Evolutionary conservation across 257 asterid genomes (phyloP), one percentile per base, ranked within the genome.

Genomic region (Lavandula angustifolia): DNA sequence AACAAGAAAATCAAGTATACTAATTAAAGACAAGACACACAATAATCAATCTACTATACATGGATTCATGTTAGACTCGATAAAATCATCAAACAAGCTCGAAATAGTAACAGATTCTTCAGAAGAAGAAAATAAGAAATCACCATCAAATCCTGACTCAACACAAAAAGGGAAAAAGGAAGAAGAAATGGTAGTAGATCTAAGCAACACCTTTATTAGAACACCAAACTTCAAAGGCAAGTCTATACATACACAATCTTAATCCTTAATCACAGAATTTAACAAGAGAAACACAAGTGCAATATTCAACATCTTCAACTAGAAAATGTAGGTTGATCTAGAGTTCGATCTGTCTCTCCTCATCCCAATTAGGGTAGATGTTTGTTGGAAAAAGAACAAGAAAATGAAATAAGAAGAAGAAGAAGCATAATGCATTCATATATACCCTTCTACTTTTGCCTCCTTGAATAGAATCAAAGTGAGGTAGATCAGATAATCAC

Each of bases 111-210:
- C 18, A 34, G 18, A 1, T 22, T 12, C 29, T 29, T 66, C 64
- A 43, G 14, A 9, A 22, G 11, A 34, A 35, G 29, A 13, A 65
- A 13, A 40, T 27, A 40, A 16, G 60, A 55, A 6, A 27, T 6
- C 1, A 12, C 12, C 3, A 3, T 43, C 57, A 67, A 33, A 34
- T 9, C 9, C 4, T 13, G 47, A 54, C 46, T 46, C 43, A 56
- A 56, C 16, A 12, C 8, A 12, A 55, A 43, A 53, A 31, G 33
- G 4, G 4, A 32, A 34, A 56, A 18, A 9, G 11, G 3, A 31
- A 8, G 37, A 46, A 37, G 31, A 34, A 59, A 73, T 27, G 52
- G 46, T 33, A 67, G 46, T 33, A 67, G 77, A 76, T 76, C 83
- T 53, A 70, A 66, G 76, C 73, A 66, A 55, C 27, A 11, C 27